These are phyloP conservation scores for Tylopilus felleus DNA, from an alignment of 768 basidiomycete genomes.

Conservation along the genomic window DNA sequence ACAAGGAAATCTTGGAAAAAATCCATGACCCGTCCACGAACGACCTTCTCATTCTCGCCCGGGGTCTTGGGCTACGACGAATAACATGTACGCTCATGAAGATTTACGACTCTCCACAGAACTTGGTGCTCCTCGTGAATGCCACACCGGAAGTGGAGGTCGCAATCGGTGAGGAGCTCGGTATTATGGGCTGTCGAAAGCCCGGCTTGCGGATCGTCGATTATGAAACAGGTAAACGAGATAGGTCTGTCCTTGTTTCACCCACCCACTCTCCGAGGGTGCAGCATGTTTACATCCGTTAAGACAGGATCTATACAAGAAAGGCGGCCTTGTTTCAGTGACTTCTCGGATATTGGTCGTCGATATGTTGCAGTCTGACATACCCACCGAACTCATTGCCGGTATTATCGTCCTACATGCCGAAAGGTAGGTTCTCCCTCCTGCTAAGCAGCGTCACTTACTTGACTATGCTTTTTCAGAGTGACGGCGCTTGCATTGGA, in stretches of 20 bases:
- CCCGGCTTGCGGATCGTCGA: conserved; percentile 82
- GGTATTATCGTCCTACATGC: conserved; percentile 90
- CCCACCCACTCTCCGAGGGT: not conserved
- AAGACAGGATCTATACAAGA: conserved; percentile 82
- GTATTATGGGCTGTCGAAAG: conserved; percentile 85
- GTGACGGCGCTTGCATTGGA: conserved; percentile 82
- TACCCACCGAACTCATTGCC: conserved; percentile 82
- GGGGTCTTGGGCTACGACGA: conserved; percentile 84
- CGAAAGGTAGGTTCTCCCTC: conserved; percentile 59
- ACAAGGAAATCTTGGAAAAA: conserved; percentile 61
- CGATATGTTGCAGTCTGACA: conserved; percentile 85
- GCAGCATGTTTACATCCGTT: conserved; percentile 9
- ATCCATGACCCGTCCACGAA: conserved; percentile 73
- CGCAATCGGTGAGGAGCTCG: conserved; percentile 88
- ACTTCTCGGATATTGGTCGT: conserved; percentile 94
- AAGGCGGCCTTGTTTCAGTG: conserved; percentile 86
- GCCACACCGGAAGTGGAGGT: conserved; percentile 84
- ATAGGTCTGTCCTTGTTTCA: conserved; percentile 52
- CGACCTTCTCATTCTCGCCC: conserved; percentile 76
- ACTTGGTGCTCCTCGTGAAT: conserved; percentile 81
- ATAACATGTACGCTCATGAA: conserved; percentile 86
- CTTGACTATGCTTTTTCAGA: conserved; percentile 38
- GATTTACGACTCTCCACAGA: conserved; percentile 86
- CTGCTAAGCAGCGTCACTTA: not conserved
- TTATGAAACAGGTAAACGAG: conserved; percentile 76